Evolutionary conservation across 2,329 filamentous ascomycete genomes (phyloP), one percentile per base, ranked within the genome.

Genomic region (Lecanicillium sp.): DNA sequence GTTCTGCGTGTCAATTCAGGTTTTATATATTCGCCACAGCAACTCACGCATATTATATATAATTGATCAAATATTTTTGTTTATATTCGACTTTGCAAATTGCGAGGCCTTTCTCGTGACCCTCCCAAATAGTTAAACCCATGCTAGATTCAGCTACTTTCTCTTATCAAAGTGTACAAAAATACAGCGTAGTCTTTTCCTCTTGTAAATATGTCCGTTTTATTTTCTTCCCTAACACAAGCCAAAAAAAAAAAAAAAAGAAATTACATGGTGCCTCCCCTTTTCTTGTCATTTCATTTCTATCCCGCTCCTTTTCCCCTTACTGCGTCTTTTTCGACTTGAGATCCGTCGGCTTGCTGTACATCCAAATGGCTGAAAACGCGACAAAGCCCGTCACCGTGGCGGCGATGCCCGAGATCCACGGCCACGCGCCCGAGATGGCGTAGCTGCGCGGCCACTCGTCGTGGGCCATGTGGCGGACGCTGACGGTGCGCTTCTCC

Each of bases 381-480:
- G 73, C 80, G 53, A 97, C 55, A 78, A 90, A 98, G 7, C 90
- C 93, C 10, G 73, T 75, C 48, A 95, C 79, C 2, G 94, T 95
- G 42, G 84, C 84, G 63, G 79, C 86, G 52, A 97, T 87, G 51
- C 93, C 91, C 0, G 84, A 78, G 62, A 98, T 87, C 88, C 91
- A 97, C 10, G 91, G 89, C 87, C 89, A 97, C 3, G 90, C 91
- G 35, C 84, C 90, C 52, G 79, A 87, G 64, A 98, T 98, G 62
- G 78, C 81, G 72, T 83, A 97, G 67, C 87, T 94, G 59, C 93
- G 80, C 26, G 90, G 87, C 80, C 87, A 98, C 74, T 98, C 93
- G 65, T 98, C 84, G 74, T 98, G 93, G 7, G 93, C 93, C 70
- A 95, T 93, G 73, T 98, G 93, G 39, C 93, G 81, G 26, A 98